Percentiles rank a stretch among this genome's conserved stretches.
Conservation (phyloP, 164 flowering plant genomes). For the Buxus sempervirens region DNA sequence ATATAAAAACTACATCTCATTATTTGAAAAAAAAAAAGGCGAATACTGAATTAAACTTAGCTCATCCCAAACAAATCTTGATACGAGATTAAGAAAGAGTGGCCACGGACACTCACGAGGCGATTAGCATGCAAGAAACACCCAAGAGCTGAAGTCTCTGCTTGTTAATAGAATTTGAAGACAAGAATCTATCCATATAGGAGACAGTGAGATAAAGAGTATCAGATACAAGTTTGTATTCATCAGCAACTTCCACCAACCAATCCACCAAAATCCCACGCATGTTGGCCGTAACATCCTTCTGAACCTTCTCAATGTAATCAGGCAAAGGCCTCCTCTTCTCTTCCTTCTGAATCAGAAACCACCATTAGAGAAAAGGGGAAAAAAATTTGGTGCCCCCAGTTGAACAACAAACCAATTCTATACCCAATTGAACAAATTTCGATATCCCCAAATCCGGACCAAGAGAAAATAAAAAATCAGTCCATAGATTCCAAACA, state of each 20-base stretch:
- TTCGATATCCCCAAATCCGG: not conserved
- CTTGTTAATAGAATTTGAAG: conserved; percentile 37
- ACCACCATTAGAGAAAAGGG: not conserved
- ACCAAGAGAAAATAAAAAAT: too few species aligned
- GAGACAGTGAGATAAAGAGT: conserved; percentile 64
- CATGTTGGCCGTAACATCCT: conserved; percentile 59
- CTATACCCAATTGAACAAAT: not conserved
- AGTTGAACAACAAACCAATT: not conserved
- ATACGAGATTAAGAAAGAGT: not conserved
- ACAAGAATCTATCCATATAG: conserved; percentile 58
- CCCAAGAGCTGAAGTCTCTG: conserved; percentile 71
- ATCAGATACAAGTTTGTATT: conserved; percentile 59
- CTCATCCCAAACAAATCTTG: not conserved
- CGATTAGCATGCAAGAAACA: conserved; percentile 82
- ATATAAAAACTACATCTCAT: not conserved
- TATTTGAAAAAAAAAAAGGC: not conserved
- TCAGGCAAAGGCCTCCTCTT: conserved; percentile 51
- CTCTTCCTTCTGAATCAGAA: conserved; percentile 34
- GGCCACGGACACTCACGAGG: conserved; percentile 50
- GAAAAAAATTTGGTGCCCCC: not conserved
- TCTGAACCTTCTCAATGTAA: conserved; percentile 55
- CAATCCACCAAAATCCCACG: conserved; percentile 67
- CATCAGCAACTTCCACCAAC: conserved; percentile 81
- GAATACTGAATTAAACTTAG: not conserved
- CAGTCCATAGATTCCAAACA: too few species aligned